phyloP scores from a whole-genome alignment of 345 rosid genomes.

The Turnera subulata region DNA sequence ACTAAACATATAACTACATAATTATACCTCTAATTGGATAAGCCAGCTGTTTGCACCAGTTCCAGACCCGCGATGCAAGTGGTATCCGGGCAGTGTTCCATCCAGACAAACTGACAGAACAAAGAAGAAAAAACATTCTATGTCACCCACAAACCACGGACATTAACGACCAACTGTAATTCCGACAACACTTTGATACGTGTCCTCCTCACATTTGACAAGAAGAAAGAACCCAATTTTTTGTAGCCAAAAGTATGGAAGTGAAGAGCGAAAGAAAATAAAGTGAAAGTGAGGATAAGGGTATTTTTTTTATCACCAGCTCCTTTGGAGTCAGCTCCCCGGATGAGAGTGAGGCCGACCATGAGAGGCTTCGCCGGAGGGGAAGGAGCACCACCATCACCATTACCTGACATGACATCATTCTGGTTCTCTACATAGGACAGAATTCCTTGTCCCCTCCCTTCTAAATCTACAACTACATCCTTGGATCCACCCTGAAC shows the following conservation, averaged over 20 bases:
- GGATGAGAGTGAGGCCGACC: constrained; percentile 77
- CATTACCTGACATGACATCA: constrained; percentile 8
- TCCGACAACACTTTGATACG: background rate
- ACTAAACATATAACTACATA: background rate
- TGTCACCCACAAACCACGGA: background rate
- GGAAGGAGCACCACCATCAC: background rate
- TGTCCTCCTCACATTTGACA: background rate
- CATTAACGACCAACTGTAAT: background rate
- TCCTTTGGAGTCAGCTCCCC: constrained; percentile 78
- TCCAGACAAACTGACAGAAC: constrained; percentile 25
- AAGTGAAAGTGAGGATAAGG: background rate
- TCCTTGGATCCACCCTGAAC: constrained; percentile 41
- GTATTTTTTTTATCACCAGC: constrained; percentile 70
- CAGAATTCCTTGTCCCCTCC: constrained; percentile 19
- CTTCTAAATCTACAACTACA: constrained; percentile 24
- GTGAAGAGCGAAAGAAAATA: background rate
- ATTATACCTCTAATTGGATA: constrained; percentile 27
- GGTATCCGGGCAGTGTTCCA: constrained; percentile 31
- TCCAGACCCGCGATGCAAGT: constrained; percentile 31
- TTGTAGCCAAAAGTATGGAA: background rate
- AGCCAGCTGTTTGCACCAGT: constrained; percentile 28
- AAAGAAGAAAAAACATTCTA: background rate
- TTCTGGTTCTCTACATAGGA: constrained; percentile 24
- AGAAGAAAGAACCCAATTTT: background rate
- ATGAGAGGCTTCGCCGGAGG: constrained; percentile 34